Percentiles rank a stretch among this genome's conserved stretches.
Evolutionary conservation across 306 rosid genomes (phyloP).

Genomic region (Ochetophila trinervis): DNA sequence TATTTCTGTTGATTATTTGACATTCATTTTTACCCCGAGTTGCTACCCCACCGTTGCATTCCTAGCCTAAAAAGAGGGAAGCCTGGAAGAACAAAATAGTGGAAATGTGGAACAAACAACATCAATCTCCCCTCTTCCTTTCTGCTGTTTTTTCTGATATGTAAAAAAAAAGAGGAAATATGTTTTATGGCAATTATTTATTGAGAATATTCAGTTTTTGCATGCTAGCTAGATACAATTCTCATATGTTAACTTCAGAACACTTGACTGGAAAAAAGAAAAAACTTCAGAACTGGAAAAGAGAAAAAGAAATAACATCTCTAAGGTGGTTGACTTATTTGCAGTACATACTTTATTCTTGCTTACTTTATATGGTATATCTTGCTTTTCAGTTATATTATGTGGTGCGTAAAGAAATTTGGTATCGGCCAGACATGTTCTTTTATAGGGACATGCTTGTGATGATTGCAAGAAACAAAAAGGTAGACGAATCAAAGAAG

Average conservation of each 20-base stretch:
- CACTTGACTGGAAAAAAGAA: too few relatives aligned
- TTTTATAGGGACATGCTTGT: slow-evolving; percentile 87
- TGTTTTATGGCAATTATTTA: not conserved
- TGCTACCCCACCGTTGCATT: too few relatives aligned
- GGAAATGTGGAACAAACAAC: not conserved
- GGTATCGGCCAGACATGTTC: slow-evolving; percentile 97
- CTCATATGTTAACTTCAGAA: too few relatives aligned
- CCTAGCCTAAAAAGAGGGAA: not conserved
- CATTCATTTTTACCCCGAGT: too few relatives aligned
- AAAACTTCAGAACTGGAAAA: too few relatives aligned
- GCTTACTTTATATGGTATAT: not conserved
- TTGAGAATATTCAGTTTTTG: not conserved
- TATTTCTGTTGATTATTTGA: too few relatives aligned
- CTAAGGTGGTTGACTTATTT: not conserved
- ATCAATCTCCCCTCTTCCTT: too few relatives aligned
- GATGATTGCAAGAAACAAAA: slow-evolving; percentile 84
- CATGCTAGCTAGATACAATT: too few relatives aligned
- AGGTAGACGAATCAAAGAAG: slow-evolving; percentile 63
- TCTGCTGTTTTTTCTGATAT: too few relatives aligned
- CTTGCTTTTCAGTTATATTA: slow-evolving; percentile 55
- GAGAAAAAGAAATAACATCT: not conserved
- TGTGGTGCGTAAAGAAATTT: slow-evolving; percentile 84
- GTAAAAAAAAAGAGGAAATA: not conserved
- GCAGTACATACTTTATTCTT: not conserved
- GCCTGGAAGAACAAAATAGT: not conserved